A percentile compares a stretch with the other conserved stretches of the same genome.
Evolutionary conservation across 805 yeast genomes (phyloP).

Genomic region (Candida ponderosae): DNA sequence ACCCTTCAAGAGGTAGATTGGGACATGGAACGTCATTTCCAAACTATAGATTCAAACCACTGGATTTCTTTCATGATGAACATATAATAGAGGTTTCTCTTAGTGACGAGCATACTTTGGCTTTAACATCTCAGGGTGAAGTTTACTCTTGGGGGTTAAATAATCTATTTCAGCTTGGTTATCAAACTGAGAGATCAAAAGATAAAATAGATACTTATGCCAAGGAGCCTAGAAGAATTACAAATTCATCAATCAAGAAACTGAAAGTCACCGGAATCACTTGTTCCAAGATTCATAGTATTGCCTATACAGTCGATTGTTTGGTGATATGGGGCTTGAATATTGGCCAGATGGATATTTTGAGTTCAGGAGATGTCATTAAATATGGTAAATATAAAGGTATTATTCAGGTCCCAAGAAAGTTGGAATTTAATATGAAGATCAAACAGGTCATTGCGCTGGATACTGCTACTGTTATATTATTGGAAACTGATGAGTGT

Average conservation of each 20-base stretch:
- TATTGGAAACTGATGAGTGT: constrained; percentile 49
- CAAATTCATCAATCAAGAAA: constrained; percentile 19
- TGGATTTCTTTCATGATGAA: constrained; percentile 30
- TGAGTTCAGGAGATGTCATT: constrained; percentile 22
- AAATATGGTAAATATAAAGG: constrained; percentile 27
- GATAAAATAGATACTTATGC: constrained; percentile 18
- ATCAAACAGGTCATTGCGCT: constrained; percentile 55
- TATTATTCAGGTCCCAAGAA: constrained; percentile 31
- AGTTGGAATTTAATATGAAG: constrained; percentile 25
- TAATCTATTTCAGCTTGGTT: constrained; percentile 59
- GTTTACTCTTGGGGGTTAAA: constrained; percentile 79
- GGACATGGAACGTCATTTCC: constrained; percentile 44
- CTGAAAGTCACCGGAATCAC: constrained; percentile 21
- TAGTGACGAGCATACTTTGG: constrained; percentile 64
- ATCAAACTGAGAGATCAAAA: constrained; percentile 22
- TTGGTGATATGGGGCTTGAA: constrained; percentile 71
- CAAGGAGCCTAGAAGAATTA: constrained; percentile 19
- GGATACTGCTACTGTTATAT: constrained; percentile 63
- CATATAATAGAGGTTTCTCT: constrained; percentile 32
- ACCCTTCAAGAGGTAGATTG: constrained; percentile 62
- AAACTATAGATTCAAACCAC: constrained; percentile 34
- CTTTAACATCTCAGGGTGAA: constrained; percentile 41
- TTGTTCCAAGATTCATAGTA: constrained; percentile 65
- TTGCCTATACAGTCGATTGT: constrained; percentile 43
- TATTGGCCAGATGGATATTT: constrained; percentile 72